Evolutionary conservation across 768 basidiomycete genomes (phyloP).

Genomic region (Collybiopsis luxurians): DNA sequence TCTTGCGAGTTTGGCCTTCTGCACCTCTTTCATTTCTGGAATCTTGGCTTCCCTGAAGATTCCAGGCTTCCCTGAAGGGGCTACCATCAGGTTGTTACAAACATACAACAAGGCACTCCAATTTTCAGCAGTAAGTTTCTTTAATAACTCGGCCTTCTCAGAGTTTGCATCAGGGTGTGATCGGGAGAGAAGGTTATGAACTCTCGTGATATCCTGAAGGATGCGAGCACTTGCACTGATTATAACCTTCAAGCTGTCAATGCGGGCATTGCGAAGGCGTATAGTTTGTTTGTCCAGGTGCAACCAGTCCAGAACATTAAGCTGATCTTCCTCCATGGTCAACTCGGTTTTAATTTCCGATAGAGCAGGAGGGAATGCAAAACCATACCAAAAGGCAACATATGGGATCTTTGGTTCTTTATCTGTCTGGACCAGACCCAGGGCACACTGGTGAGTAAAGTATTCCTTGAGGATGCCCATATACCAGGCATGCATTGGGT

Average conservation of each 20-base stretch:
- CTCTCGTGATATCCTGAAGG: neutral
- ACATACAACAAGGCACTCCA: neutral
- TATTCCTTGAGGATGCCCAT: neutral
- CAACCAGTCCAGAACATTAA: neutral
- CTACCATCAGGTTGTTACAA: neutral
- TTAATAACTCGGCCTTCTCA: neutral
- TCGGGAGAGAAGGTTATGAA: neutral
- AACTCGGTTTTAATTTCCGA: neutral
- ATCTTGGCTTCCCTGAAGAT: no score
- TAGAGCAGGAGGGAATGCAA: neutral
- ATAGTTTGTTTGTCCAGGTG: neutral
- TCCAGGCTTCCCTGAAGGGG: neutral
- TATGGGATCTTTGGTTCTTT: neutral
- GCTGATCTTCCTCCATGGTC: neutral
- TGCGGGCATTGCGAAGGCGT: neutral
- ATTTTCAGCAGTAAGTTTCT: neutral
- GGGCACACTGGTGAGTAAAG: neutral
- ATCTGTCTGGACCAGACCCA: neutral
- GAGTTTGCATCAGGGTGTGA: neutral
- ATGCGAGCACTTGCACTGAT: neutral
- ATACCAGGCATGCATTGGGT: conserved; percentile 30
- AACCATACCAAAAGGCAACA: neutral
- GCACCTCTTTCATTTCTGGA: neutral
- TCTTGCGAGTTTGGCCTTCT: neutral
- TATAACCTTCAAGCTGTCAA: neutral